Percentiles rank a stretch among this genome's conserved stretches.
phyloP scores from a whole-genome alignment of 225 moss, liverwort and hornwort species.

The Neckera pumila region DNA sequence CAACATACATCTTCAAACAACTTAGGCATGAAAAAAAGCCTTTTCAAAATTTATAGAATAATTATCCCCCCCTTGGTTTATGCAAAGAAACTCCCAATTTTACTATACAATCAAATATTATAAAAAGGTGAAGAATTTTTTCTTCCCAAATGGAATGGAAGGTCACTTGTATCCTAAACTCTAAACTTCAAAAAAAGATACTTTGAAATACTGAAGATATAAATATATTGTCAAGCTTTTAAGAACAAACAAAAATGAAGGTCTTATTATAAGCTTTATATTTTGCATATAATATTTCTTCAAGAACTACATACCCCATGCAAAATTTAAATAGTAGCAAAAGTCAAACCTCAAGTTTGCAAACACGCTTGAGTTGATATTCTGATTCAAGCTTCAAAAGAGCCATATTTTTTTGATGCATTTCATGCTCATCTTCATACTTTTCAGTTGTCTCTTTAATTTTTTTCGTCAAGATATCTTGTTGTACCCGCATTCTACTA shows the following conservation, averaged over 20 bases:
- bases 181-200: background rate
- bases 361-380: slow-evolving; percentile 48
- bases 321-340: background rate
- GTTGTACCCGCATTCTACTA: slow-evolving; percentile 60
- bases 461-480: slow-evolving; percentile 60
- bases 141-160: background rate
- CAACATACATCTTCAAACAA: background rate
- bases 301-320: background rate
- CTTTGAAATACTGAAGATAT: background rate
- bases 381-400: slow-evolving; percentile 46
- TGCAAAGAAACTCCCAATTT: rapidly evolving
- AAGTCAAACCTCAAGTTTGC: slow-evolving; percentile 38
- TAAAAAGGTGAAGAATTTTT: background rate
- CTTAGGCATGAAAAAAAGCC: background rate
- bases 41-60: background rate
- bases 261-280: background rate
- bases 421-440: slow-evolving; percentile 64
- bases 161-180: no score
- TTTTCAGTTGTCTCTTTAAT: slow-evolving; percentile 79
- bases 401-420: slow-evolving; percentile 58
- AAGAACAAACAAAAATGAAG: background rate
- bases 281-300: background rate
- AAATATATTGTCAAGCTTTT: background rate
- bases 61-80: background rate
- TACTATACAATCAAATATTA: background rate